Conservation (phyloP, 345 rosid species). For the Geranium rotundifolium region DNA sequence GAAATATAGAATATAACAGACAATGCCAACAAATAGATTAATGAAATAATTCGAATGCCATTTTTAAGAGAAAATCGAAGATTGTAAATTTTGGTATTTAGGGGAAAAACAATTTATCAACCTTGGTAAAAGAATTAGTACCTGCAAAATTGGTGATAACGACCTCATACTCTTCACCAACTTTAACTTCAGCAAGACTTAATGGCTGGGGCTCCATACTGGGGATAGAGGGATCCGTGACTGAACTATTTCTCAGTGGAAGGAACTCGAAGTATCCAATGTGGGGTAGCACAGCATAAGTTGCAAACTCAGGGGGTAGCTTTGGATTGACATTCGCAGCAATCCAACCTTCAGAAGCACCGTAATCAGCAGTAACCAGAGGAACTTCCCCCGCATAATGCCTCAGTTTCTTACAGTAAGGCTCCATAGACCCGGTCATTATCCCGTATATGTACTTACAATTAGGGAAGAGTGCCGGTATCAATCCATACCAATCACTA, state of each 20-base stretch:
- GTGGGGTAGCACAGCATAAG: conserved; percentile 68
- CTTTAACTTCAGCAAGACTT: conserved; percentile 58
- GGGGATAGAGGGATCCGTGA: no score
- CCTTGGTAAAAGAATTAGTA: conserved; percentile 10
- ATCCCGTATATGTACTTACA: conserved; percentile 85
- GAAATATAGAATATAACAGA: no score
- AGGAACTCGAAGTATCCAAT: conserved; percentile 89
- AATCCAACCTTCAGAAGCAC: conserved; percentile 96
- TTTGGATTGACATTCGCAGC: conserved; percentile 76
- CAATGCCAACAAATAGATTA: no score
- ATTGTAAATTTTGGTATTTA: no score
- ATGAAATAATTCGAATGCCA: no score
- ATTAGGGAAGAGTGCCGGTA: conserved; percentile 75
- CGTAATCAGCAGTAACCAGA: conserved; percentile 77
- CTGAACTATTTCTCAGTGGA: conserved; percentile 21
- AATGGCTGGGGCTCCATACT: conserved; percentile 32
- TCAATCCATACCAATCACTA: conserved; percentile 83
- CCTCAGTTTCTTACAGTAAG: conserved; percentile 64
- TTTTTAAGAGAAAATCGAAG: no score
- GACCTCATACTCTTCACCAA: conserved; percentile 85
- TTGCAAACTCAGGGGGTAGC: conserved; percentile 54
- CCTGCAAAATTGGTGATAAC: conserved; percentile 79
- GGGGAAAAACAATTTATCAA: no score
- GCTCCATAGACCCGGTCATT: conserved; percentile 98
- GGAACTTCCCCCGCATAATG: conserved; percentile 78